Conservation (phyloP, 345 rosid genomes). For the Linum tenue region DNA sequence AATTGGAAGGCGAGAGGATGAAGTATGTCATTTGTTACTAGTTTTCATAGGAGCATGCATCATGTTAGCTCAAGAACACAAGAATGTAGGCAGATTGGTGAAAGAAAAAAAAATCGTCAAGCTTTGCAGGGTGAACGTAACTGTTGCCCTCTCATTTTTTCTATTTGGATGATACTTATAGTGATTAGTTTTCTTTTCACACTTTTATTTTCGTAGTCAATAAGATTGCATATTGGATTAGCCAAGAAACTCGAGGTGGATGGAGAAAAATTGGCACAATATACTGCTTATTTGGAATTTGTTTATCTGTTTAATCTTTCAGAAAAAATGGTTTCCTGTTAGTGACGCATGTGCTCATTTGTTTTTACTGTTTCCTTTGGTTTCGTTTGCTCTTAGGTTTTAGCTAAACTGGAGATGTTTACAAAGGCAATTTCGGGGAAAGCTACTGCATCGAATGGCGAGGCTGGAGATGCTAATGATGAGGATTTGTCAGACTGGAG, state of each 20-base stretch:
- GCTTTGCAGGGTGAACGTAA: background rate
- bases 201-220: too few relatives aligned
- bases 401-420: constrained; percentile 68
- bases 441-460: constrained; percentile 29
- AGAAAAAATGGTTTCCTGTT: background rate
- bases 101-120: background rate
- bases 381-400: constrained; percentile 35
- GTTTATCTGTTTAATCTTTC: background rate
- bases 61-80: background rate
- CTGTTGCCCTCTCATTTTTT: background rate
- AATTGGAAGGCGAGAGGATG: constrained; percentile 88
- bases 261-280: background rate
- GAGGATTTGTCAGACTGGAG: constrained; percentile 81
- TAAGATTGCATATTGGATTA: background rate
- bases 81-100: background rate
- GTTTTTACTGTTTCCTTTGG: background rate
- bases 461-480: constrained; percentile 33
- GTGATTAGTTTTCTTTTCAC: background rate
- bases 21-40: constrained; percentile 36
- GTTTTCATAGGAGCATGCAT: background rate
- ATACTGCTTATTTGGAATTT: background rate
- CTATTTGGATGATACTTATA: too few relatives aligned
- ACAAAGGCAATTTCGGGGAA: constrained; percentile 45
- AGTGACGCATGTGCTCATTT: background rate
- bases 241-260: background rate